A percentile compares a stretch with the other conserved stretches of the same genome.
These are phyloP conservation scores for Penicillium egyptiacum DNA, from an alignment of 495 filamentous ascomycete genomes.

Conservation along the genomic window DNA sequence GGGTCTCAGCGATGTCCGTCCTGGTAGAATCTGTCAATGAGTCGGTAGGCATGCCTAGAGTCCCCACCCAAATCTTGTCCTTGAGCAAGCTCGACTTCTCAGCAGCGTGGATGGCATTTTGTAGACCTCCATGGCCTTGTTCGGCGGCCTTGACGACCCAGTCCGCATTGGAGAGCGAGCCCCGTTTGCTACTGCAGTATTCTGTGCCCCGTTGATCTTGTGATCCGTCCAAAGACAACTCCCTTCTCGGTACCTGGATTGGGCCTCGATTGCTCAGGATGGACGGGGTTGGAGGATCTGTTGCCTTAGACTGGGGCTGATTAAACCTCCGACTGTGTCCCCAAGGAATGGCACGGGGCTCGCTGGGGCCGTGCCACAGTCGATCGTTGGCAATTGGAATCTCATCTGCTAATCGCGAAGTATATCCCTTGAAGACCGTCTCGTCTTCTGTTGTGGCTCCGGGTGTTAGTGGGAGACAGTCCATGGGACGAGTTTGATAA, in stretches of 20 bases:
- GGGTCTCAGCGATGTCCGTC: constrained; percentile 71
- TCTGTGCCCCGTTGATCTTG: constrained; percentile 4
- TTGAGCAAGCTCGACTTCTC: constrained; percentile 56
- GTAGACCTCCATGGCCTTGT: constrained; percentile 82
- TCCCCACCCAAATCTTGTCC: constrained; percentile 79
- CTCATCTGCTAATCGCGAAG: constrained; percentile 33
- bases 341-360: constrained; percentile 66
- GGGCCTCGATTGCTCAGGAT: constrained; percentile 59
- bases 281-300: constrained; percentile 62
- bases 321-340: constrained; percentile 59
- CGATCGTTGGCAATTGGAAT: constrained; percentile 30
- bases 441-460: constrained; percentile 58
- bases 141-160: constrained; percentile 80
- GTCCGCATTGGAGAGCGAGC: constrained; percentile 58
- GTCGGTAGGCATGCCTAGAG: constrained; percentile 86
- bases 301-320: constrained; percentile 72
- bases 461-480: constrained; percentile 54
- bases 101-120: constrained; percentile 76
- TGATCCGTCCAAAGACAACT: constrained; percentile 14
- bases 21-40: constrained; percentile 66
- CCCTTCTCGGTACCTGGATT: constrained; percentile 19
- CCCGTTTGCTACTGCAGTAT: constrained; percentile 45
- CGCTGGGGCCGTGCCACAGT: constrained; percentile 50
- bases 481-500: constrained; percentile 21
- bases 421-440: constrained; percentile 57